A percentile compares a stretch with the other conserved stretches of the same genome.
Evolutionary conservation across 2,329 filamentous ascomycete genomes (phyloP).

Genomic region (Pseudogymnoascus sp.): DNA sequence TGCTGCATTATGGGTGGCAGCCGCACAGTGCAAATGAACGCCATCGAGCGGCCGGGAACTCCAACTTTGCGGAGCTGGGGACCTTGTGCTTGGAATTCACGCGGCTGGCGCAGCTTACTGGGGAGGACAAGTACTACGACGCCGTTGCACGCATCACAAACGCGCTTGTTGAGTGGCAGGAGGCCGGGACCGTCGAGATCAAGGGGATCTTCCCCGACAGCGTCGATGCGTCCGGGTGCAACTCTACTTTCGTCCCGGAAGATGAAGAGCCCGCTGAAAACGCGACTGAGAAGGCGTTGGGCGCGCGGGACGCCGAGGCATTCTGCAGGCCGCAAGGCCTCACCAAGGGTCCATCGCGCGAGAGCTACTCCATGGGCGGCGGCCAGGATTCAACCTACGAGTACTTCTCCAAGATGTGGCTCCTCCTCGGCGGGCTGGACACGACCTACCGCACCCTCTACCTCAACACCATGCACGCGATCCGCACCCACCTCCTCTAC

Average conservation of each 20-base stretch:
- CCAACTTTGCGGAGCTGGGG: conserved; percentile 48
- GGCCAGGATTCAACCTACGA: conserved; percentile 65
- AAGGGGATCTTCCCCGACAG: conserved; percentile 74
- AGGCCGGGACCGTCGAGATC: conserved; percentile 54
- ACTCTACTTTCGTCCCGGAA: conserved; percentile 40
- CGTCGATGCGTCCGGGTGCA: conserved; percentile 75
- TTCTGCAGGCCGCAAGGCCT: conserved; percentile 56
- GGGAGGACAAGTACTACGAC: conserved; percentile 78
- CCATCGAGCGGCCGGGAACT: conserved; percentile 50
- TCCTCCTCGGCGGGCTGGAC: conserved; percentile 68
- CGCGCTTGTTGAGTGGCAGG: conserved; percentile 68
- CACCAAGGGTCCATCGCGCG: conserved; percentile 37
- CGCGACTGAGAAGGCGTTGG: neutral
- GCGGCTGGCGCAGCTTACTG: conserved; percentile 76
- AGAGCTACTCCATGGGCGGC: conserved; percentile 52
- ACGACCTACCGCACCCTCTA: conserved; percentile 69
- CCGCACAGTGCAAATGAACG: conserved; percentile 56
- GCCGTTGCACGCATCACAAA: conserved; percentile 80
- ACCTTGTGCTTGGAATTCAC: conserved; percentile 85
- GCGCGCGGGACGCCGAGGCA: conserved; percentile 17
- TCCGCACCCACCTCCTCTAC: conserved; percentile 68
- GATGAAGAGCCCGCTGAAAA: neutral
- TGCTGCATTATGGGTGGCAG: conserved; percentile 38
- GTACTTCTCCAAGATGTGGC: conserved; percentile 62
- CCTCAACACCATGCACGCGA: conserved; percentile 56